Evolutionary conservation across 1,284 basidiomycete species (phyloP), one percentile per base, ranked within the genome.

Genomic region (Cryptococcus maquisensis): DNA sequence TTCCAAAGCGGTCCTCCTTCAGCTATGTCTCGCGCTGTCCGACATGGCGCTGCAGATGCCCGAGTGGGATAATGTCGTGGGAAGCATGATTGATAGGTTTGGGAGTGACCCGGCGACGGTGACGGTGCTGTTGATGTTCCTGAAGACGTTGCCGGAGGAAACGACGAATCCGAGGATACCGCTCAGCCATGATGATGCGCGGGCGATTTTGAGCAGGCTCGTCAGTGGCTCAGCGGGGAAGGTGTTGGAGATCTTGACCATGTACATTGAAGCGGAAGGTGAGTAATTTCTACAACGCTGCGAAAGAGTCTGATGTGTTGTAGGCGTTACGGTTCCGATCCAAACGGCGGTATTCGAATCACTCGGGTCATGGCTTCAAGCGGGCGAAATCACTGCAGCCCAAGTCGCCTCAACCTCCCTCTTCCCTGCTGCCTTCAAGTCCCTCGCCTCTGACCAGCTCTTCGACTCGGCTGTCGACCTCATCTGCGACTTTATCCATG

Each of bases 401-500:
- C 80, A 83, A 35, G 80, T 98, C 37, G 83, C 85, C 4, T 81
- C 85, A 50, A 88, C 87, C 0, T 88, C 93, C 2, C 81, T 98
- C n/a, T 88, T 98, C 68, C 76, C 81, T 10, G 86, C 85, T 66
- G 82, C 87, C 15, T 96, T 97, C 70, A 84, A 89, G 56, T 88
- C 93, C 3, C 81, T 98, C 20, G 81, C 81, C 10, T 87, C 87
- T 2, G 90, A 96, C 28, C 82, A 84, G 46, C 82, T 98, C 10
- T 98, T 98, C 69, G 96, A 99, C 68, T 76, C 86, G 2, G 93
- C 92, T 0, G 90, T 95, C 40, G 90, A 97, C 63, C 86, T 90
- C 42, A 81, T 98, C 51, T 95, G 91, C 75, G 93, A 97, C 70
- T 78, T 98, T 62, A 94, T 98, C 56, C 93, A 98, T 75, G 96